Evolutionary conservation across 2,329 filamentous ascomycete genomes (phyloP).

Genomic region (Epicoccum nigrum): DNA sequence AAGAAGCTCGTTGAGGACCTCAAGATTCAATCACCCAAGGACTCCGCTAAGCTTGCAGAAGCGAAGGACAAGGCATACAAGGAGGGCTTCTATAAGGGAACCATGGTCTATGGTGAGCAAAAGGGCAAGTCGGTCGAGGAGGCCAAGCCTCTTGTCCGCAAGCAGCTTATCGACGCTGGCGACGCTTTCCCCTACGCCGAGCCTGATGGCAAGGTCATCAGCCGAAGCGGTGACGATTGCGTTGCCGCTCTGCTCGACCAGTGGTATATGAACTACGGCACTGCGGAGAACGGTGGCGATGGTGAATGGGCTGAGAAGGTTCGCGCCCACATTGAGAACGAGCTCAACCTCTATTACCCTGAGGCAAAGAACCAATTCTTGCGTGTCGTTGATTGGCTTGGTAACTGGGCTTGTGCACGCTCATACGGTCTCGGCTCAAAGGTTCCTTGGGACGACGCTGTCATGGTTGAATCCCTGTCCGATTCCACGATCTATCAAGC

Average conservation of each 20-base stretch:
- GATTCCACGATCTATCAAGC: conserved; percentile 93
- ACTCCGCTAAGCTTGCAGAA: conserved; percentile 85
- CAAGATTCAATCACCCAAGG: conserved; percentile 97
- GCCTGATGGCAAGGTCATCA: conserved; percentile 86
- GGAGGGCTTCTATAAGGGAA: conserved; percentile 95
- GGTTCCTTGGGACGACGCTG: conserved; percentile 89
- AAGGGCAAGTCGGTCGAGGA: conserved; percentile 84
- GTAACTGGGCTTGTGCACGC: conserved; percentile 83
- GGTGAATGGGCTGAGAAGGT: conserved; percentile 76
- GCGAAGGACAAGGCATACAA: conserved; percentile 98
- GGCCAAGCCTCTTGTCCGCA: conserved; percentile 83
- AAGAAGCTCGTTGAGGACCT: conserved; percentile 84
- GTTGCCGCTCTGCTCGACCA: conserved; percentile 93
- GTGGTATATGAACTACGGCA: conserved; percentile 96
- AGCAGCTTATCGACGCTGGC: conserved; percentile 75
- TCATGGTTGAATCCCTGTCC: conserved; percentile 89
- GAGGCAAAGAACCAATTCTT: conserved; percentile 68
- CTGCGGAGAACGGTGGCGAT: conserved; percentile 67
- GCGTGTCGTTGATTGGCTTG: conserved; percentile 87
- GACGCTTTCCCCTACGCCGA: conserved; percentile 92
- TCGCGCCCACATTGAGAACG: conserved; percentile 55
- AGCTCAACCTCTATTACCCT: conserved; percentile 78
- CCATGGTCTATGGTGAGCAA: conserved; percentile 85
- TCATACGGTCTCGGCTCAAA: conserved; percentile 92
- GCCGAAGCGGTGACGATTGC: conserved; percentile 88